Percentiles rank a stretch among this genome's conserved stretches.
Conservation (phyloP, 1,284 basidiomycete species). For the Schizopora paradoxa region DNA sequence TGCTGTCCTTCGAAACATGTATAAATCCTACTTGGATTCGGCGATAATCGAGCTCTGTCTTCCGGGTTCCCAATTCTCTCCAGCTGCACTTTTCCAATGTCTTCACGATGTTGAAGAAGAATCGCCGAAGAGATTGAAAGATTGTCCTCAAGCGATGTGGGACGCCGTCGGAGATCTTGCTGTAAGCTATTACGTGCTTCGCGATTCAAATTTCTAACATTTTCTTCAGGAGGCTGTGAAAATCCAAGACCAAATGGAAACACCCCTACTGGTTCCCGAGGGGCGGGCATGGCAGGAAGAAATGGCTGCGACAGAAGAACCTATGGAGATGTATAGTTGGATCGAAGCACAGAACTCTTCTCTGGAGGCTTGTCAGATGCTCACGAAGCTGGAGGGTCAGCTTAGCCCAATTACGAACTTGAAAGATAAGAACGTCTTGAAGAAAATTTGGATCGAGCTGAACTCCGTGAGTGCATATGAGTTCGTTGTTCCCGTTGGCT, state of each 20-base stretch:
- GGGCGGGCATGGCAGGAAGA: slow-evolving; percentile 42
- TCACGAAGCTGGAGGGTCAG: slow-evolving; percentile 47
- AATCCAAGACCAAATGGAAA: slow-evolving; percentile 14
- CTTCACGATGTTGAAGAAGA: slow-evolving; percentile 66
- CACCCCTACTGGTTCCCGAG: slow-evolving; percentile 26
- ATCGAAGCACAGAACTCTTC: slow-evolving; percentile 61
- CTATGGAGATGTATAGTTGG: slow-evolving; percentile 43
- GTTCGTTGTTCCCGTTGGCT: neutral
- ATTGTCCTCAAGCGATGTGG: slow-evolving; percentile 71
- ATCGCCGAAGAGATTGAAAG: slow-evolving; percentile 59
- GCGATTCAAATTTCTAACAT: neutral
- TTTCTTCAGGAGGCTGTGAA: slow-evolving; percentile 13
- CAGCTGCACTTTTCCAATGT: slow-evolving; percentile 54
- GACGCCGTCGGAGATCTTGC: slow-evolving; percentile 74
- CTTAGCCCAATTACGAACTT: slow-evolving; percentile 55
- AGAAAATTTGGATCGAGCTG: slow-evolving; percentile 59
- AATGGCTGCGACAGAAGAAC: slow-evolving; percentile 48
- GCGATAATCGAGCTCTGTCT: slow-evolving; percentile 75
- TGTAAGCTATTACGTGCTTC: slow-evolving; percentile 43
- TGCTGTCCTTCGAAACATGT: slow-evolving; percentile 49
- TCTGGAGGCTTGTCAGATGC: slow-evolving; percentile 44
- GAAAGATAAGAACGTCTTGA: slow-evolving; percentile 42
- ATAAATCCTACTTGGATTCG: slow-evolving; percentile 72
- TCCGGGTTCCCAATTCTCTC: slow-evolving; percentile 59
- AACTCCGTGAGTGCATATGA: slow-evolving; percentile 42